Evolutionary conservation across 2,329 filamentous ascomycete species (phyloP), one percentile per base, ranked within the genome.

Genomic region (Pseudogymnoascus pannorum): DNA sequence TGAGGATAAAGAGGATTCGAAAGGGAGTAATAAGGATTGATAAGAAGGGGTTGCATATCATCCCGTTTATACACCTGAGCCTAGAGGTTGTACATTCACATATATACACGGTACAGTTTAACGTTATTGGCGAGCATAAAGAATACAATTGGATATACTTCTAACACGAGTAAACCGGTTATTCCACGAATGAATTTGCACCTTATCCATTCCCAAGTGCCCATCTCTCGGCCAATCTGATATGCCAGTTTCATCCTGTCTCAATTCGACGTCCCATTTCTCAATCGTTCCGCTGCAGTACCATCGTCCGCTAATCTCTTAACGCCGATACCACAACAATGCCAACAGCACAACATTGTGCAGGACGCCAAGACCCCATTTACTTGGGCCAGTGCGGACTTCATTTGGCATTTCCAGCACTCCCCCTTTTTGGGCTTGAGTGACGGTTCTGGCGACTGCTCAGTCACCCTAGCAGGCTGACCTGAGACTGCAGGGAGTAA

Each of bases 1-100:
- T 0, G 75, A 78, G 0, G 66, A 65, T 16, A 67, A 66, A 20
- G 62, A 62, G 5, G 59, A 61, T 9, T 59, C 61, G 20, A 60
- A 58, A 38, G 54, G 65, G 26, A 61, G 64, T 60, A 59, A 63
- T 14, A 60, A 63, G 35, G 60, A 62, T 44, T 51, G 35, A 22
- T 59, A 60, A n/a, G 57, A 24, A 18, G 16, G 48, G 48, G 48
- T 11, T n/a, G 11, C 12, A 24, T 5, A 44, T n/a, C 11, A 14
- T 24, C 40, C 2, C 7, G 40, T 42, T 42, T 29, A 18, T 31
- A 31, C 44, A 51, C 7, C n/a, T 31, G n/a, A 31, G 12, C 48
- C 26, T 29, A 16, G 5, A 3, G 24, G 48, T 31, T 54, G 48
- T 54, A 54, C 24, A 54, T 31, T 54, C 48, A 54, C 26, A 18